Base-by-base conservation (phyloP, 2,329 filamentous ascomycete species). In the Neofusicoccum ribis region DNA sequence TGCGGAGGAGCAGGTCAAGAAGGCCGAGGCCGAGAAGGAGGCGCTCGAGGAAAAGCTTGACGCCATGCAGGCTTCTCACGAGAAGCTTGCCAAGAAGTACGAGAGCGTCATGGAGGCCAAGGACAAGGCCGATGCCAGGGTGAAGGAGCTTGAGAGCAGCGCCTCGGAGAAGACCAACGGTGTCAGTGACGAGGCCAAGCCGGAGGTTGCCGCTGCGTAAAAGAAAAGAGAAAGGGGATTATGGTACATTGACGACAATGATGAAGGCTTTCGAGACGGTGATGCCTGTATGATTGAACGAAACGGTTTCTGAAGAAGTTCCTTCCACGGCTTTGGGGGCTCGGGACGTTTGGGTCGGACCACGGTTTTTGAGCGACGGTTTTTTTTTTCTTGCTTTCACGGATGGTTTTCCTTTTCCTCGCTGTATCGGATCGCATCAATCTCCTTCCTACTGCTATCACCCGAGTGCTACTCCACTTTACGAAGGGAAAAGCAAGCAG, bases 71-170 rank as follows among this genome's bases (percentile, higher is more conserved):
- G 68, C 71, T 56, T 69, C 70, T 34, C 69, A 74, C 54, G 72
- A 69, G 39, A 66, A 68, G 60, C 69, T 71, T 68, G 65, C 67
- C 36, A 67, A 68, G 37, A 69, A 71, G 17, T 67, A 72, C 41
- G 68, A 70, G 6, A 63, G 68, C 9, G 71, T 70, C 1, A 20
- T 65, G 54, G 69, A 70, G 66, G 66, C 69, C 17, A 70, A 71
- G 36, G 65, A 68, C 56, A 60, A 60, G 56, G 56, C 43, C 15
- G 56, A 60, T 12, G 56, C 56, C 5, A 60, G 36, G 31, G 12
- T 60, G 20, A 60, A 60, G 56, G 56, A 60, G 11, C 23, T 60
- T 14, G 56, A 60, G 56, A 47, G 56, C 31, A 52, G 15, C 17
- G n/a, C 56, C 43, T 60, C 43, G 56, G 56, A 60, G 56, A 20